phyloP scores from a whole-genome alignment of 2,329 filamentous ascomycete species.

The Penicillium sp. region DNA sequence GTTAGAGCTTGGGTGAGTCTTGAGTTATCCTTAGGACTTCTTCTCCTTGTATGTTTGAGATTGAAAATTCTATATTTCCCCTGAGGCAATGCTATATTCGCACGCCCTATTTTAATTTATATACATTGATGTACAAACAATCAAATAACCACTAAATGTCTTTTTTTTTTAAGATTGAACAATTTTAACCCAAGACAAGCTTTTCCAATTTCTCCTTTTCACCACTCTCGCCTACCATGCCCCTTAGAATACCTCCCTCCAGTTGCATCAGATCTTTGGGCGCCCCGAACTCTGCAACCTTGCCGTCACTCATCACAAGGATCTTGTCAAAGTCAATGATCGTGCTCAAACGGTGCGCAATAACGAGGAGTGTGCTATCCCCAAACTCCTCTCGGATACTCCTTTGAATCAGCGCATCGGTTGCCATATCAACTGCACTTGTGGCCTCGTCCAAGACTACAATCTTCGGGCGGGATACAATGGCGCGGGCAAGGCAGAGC shows the following conservation, averaged over 20 bases:
- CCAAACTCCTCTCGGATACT: conserved; percentile 65
- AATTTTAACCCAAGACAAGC: conserved; percentile 9
- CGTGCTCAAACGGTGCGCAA: conserved; percentile 68
- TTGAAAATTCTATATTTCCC: too few relatives aligned
- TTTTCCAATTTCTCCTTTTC: conserved; percentile 14
- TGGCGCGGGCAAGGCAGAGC: conserved; percentile 68
- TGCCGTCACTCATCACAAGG: conserved; percentile 51
- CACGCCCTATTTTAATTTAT: too few relatives aligned
- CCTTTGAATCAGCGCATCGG: conserved; percentile 67
- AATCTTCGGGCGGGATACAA: conserved; percentile 65
- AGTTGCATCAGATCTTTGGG: conserved; percentile 10
- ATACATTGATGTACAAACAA: not conserved
- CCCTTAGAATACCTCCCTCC: conserved; percentile 10
- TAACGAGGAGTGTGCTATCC: conserved; percentile 62
- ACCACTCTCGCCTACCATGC: conserved; percentile 13
- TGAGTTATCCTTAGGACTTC: too few relatives aligned
- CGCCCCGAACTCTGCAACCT: conserved; percentile 9
- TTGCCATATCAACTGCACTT: conserved; percentile 68
- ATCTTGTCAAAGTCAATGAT: conserved; percentile 71
- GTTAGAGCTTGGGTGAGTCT: too few relatives aligned
- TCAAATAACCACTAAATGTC: not conserved
- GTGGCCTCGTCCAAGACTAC: conserved; percentile 76
- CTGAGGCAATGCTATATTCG: not conserved
- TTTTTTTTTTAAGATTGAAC: not conserved
- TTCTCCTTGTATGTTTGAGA: too few relatives aligned